These are phyloP conservation scores for Backusella mclennaniae DNA, from an alignment of 192 early-diverging fungal species.

Conservation along the genomic window DNA sequence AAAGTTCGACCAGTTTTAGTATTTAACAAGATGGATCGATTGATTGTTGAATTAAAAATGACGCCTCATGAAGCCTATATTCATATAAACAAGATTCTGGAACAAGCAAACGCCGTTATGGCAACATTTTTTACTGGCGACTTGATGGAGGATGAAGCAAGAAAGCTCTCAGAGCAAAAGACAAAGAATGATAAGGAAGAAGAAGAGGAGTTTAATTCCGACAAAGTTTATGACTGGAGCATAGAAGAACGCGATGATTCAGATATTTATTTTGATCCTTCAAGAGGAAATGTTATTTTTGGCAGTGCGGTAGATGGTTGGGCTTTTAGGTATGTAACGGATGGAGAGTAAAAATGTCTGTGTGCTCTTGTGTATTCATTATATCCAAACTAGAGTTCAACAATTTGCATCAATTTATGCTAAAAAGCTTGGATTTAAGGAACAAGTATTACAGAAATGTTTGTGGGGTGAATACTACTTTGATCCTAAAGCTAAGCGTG, in stretches of 20 bases:
- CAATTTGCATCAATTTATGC: conserved; percentile 95
- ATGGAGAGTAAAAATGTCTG: neutral
- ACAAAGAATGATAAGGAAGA: conserved; percentile 18
- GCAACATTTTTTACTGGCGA: conserved; percentile 94
- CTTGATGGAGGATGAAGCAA: conserved; percentile 76
- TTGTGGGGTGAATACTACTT: conserved; percentile 98
- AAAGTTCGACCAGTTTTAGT: conserved; percentile 91
- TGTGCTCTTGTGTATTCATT: neutral
- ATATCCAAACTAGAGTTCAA: conserved; percentile 58
- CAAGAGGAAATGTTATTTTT: conserved; percentile 96
- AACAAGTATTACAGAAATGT: conserved; percentile 68
- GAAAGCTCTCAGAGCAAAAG: conserved; percentile 44
- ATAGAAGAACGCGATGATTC: conserved; percentile 91
- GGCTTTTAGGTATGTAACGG: conserved; percentile 76
- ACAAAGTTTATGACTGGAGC: conserved; percentile 69
- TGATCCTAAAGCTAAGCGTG: conserved; percentile 92
- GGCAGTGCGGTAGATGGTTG: conserved; percentile 95
- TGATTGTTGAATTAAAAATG: conserved; percentile 92
- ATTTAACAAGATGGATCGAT: conserved; percentile 96
- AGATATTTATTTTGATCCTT: conserved; percentile 94
- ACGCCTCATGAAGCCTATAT: conserved; percentile 89
- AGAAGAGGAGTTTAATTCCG: conserved; percentile 44
- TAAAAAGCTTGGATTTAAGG: conserved; percentile 83
- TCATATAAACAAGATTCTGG: conserved; percentile 92
- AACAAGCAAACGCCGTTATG: conserved; percentile 96